phyloP scores from a whole-genome alignment of 2,329 filamentous ascomycete species.

The Hymenoscyphus occultus region DNA sequence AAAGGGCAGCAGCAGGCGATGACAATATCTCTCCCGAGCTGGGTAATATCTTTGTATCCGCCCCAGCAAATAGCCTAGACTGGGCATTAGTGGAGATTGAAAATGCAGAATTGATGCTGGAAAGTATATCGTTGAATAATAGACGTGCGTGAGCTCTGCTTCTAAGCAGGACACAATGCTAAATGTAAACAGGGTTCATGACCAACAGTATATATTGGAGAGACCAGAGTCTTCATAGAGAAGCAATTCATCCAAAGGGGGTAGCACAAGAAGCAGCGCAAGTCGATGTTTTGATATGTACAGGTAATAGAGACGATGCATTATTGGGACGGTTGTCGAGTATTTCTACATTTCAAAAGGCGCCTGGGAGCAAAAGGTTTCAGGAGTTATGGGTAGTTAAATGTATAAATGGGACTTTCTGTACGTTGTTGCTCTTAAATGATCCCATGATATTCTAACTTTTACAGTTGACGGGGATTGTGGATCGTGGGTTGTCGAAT shows the following conservation, averaged over 20 bases:
- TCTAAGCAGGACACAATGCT: not conserved
- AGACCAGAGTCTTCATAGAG: conserved; percentile 11
- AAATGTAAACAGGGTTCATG: conserved; percentile 12
- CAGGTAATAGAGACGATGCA: conserved; percentile 16
- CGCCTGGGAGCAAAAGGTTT: conserved; percentile 12
- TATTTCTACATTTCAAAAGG: conserved; percentile 13
- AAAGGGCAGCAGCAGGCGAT: conserved; percentile 3
- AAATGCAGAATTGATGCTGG: conserved; percentile 15
- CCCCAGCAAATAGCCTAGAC: conserved; percentile 13
- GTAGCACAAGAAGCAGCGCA: conserved; percentile 12
- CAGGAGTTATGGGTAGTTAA: conserved; percentile 17
- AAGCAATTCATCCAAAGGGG: conserved; percentile 15
- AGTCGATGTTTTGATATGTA: conserved; percentile 17
- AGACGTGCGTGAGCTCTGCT: conserved; percentile 6
- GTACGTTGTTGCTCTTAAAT: conserved; percentile 2
- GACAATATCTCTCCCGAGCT: conserved; percentile 13
- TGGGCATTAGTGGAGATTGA: conserved; percentile 18
- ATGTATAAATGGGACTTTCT: conserved; percentile 14
- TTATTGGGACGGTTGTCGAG: conserved; percentile 15
- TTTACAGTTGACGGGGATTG: conserved; percentile 14
- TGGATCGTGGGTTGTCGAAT: conserved; percentile 19
- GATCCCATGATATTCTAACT: not conserved
- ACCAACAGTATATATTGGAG: conserved; percentile 17
- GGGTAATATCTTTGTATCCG: conserved; percentile 15
- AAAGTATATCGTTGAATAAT: conserved; percentile 17